Base-by-base conservation (phyloP, 345 rosid species). In the Carallia pectinifolia region DNA sequence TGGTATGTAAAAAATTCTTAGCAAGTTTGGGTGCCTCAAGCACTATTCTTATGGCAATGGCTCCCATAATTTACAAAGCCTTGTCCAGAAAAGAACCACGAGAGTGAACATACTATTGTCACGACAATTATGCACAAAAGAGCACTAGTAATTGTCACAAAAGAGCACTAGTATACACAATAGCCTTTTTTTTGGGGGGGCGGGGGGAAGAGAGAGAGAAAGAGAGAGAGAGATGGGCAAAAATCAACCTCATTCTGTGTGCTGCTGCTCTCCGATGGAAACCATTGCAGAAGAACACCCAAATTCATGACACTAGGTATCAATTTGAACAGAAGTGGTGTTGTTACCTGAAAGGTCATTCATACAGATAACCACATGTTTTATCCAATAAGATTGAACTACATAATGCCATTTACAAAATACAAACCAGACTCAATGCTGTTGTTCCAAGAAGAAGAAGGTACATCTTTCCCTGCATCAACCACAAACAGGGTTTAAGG, bases 371-470 rank as follows among this genome's bases (percentile, higher is more conserved):
- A 74, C 65, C 74, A 60, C 73, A 29, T 13, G 52, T 10, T 62
- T 73, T 53, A 67, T 39, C 62, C 58, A 54, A 65, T 62, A 52
- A 63, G 58, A 61, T 17, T 6, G 30, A 33, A 23, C 3, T 37
- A 71, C 47, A 58, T 64, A 19, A 6, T 58, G 52, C 33, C 61
- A 62, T 53, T 47, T 58, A 1, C 7, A 56, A 69, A 58, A 70
- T 66, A 72, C 84, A 68, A 76, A 95, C 99, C 75, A 95, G 87
- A 82, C 99, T 95, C 62, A 91, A 83, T 71, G 99, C 99, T 66
- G 97, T 95, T 62, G 97, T 95, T 72, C 99, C 98, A 67, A 96
- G 88, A 67, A 96, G 98, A 77, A 96, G 98, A 66, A 96, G 95
- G 78, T 96, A 96, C 97, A 96, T 92, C 87, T 96, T 96, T 76